Conservation (phyloP, 75 land plant species). For the Selaginella moellendorffii region DNA sequence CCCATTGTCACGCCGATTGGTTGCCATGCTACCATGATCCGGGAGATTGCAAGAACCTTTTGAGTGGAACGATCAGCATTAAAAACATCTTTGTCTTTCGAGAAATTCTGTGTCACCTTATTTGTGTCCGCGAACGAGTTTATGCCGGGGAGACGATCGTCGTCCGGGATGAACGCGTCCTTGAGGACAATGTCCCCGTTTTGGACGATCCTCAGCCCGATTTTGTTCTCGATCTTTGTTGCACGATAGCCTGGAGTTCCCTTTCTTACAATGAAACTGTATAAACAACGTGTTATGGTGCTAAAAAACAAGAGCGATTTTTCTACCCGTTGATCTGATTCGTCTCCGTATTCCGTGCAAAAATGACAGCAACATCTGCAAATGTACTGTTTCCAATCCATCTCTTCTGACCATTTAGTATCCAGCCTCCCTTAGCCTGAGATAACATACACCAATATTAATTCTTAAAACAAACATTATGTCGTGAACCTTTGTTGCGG, state of each 20-base stretch:
- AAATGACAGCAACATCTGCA: slow-evolving; percentile 71
- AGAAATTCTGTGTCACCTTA: too few species aligned
- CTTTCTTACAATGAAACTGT: slow-evolving; percentile 76
- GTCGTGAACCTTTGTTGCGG: slow-evolving; percentile 74
- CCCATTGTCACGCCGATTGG: slow-evolving; percentile 95
- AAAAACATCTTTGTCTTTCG: too few species aligned
- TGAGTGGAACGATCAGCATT: background rate
- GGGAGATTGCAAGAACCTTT: slow-evolving; percentile 82
- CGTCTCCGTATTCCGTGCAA: slow-evolving; percentile 63
- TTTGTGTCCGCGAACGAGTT: slow-evolving; percentile 84
- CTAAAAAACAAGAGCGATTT: background rate
- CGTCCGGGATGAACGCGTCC: slow-evolving; percentile 77
- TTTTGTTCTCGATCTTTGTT: slow-evolving; percentile 82
- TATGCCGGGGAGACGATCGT: slow-evolving; percentile 67
- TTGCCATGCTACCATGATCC: slow-evolving; percentile 96
- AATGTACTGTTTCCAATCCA: slow-evolving; percentile 97
- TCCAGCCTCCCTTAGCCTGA: slow-evolving; percentile 86
- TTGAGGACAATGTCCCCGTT: slow-evolving; percentile 78
- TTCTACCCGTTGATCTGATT: slow-evolving; percentile 85
- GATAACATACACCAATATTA: background rate
- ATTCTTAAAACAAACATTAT: background rate
- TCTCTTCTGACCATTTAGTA: slow-evolving; percentile 82
- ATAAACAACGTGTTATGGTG: slow-evolving; percentile 1
- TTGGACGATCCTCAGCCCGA: slow-evolving; percentile 79
- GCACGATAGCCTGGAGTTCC: slow-evolving; percentile 58